Base-by-base conservation (phyloP, 306 rosid genomes). In the Gleditsia sinensis region DNA sequence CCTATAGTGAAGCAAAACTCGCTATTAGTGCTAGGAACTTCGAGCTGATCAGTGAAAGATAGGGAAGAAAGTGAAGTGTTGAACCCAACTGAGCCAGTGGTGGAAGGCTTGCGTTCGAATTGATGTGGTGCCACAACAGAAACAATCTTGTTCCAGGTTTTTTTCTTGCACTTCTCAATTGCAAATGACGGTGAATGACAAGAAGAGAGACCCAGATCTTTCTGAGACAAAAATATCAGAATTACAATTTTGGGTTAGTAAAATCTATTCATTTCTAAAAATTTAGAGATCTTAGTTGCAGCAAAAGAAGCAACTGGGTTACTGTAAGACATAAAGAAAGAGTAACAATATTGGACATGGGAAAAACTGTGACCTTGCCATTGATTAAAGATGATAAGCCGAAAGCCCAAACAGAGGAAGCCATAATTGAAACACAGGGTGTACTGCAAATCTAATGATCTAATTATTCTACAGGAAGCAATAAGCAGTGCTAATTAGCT, bases 81-180 rank as follows among this genome's bases (percentile, higher is more conserved):
- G 51, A 71, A 67, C 69, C 60, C 43, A 77, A 85, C 90, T 37
- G 87, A 82, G 77, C 98, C 98, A 66, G 86, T 78, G 62, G 91
- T 69, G 80, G 72, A 85, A 57, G 90, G 89, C 77, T 49, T 83
- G 81, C 83, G 87, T 69, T 93, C 89, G 45, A 78, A 76, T 80
- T 85, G 86, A 58, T 78, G 83, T 1, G 89, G 82, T 17, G 95
- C 49, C 78, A 75, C 69, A 55, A 84, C 86, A 7, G 88, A 84
- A 81, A 74, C 85, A 65, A 88, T 86, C 76, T 75, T 85, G 86
- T 78, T 86, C 16, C 83, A 71, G 39, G 39, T 62, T 39, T 50
- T 53, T 83, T 62, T 84, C 75, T 80, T 75, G 81, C 87, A 81
- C 77, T 68, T 78, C 76, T 79, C 80, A 19, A 42, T 25, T 3